A percentile compares a stretch with the other conserved stretches of the same genome.
These are phyloP conservation scores for Butyriboletus loyo DNA, from an alignment of 768 basidiomycete species.

Conservation along the genomic window DNA sequence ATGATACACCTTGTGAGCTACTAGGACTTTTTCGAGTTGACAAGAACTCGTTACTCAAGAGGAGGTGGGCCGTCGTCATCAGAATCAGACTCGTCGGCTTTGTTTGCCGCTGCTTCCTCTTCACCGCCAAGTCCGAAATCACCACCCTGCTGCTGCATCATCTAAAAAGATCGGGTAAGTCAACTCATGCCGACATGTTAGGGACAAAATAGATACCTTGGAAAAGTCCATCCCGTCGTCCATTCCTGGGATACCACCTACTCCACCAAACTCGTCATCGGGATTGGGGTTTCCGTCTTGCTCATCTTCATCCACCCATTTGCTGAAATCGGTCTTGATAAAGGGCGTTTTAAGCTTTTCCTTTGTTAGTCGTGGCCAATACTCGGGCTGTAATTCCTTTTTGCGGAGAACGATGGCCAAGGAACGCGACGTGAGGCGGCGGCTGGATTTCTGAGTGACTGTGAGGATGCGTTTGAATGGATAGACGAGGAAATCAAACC, in stretches of 20 bases:
- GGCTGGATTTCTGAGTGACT: slow-evolving; percentile 27
- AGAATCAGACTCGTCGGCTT: slow-evolving; percentile 33
- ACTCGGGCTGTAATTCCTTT: slow-evolving; percentile 71
- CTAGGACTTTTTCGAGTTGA: neutral
- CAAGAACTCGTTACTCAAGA: slow-evolving; percentile 45
- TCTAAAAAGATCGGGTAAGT: slow-evolving; percentile 24
- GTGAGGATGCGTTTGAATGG: slow-evolving; percentile 2
- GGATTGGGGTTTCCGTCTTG: slow-evolving; percentile 60
- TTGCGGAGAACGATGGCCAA: slow-evolving; percentile 73
- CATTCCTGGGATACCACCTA: slow-evolving; percentile 40
- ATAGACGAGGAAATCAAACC: slow-evolving; percentile 36
- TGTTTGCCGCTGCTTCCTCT: neutral
- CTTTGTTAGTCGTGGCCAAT: slow-evolving; percentile 92
- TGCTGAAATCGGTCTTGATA: slow-evolving; percentile 93
- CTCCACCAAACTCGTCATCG: slow-evolving; percentile 36
- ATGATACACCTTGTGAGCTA: slow-evolving; percentile 6
- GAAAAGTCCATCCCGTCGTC: slow-evolving; percentile 58
- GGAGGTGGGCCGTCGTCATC: slow-evolving; percentile 74
- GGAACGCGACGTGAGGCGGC: slow-evolving; percentile 65
- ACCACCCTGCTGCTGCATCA: slow-evolving; percentile 40
- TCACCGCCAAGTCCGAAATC: slow-evolving; percentile 17
- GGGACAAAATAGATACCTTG: slow-evolving; percentile 40
- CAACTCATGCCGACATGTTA: slow-evolving; percentile 1
- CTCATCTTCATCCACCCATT: slow-evolving; percentile 98
- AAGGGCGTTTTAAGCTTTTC: slow-evolving; percentile 76